A percentile compares a stretch with the other conserved stretches of the same genome.
These are phyloP conservation scores for Kandelia obovata DNA, from an alignment of 345 rosid genomes.

Conservation along the genomic window DNA sequence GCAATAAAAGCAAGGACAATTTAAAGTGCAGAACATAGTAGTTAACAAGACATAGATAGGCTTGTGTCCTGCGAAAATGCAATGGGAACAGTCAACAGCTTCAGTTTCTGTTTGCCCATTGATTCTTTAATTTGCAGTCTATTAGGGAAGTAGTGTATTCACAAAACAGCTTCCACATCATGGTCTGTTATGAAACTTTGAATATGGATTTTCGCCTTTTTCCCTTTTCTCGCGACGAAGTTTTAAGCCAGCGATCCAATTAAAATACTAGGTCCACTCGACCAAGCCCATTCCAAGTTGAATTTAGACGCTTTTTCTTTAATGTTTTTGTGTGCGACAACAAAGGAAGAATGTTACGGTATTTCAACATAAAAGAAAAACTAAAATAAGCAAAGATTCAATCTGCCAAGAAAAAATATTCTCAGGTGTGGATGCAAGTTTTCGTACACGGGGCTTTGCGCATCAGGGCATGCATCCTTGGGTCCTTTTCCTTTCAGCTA, in stretches of 20 bases:
- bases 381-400: neutral
- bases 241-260: too few relatives aligned
- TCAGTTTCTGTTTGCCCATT: too few relatives aligned
- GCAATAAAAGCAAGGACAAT: too few relatives aligned
- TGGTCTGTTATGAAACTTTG: neutral
- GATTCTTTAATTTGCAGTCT: too few relatives aligned
- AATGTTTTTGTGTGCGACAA: conserved; percentile 6
- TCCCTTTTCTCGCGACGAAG: too few relatives aligned
- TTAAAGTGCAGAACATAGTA: too few relatives aligned
- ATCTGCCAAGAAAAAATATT: too few relatives aligned
- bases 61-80: too few relatives aligned
- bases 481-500: neutral
- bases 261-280: neutral
- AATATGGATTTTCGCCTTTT: neutral
- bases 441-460: neutral
- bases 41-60: too few relatives aligned
- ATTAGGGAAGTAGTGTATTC: too few relatives aligned
- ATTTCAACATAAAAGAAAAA: neutral
- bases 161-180: neutral
- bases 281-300: conserved; percentile 5
- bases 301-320: too few relatives aligned
- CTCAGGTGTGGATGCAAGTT: neutral
- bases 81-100: too few relatives aligned
- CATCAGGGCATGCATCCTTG: neutral
- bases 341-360: conserved; percentile 17